Percentiles rank a stretch among this genome's conserved stretches.
phyloP scores from a whole-genome alignment of 305 asterid genomes.

The Fraxinus dipetala region DNA sequence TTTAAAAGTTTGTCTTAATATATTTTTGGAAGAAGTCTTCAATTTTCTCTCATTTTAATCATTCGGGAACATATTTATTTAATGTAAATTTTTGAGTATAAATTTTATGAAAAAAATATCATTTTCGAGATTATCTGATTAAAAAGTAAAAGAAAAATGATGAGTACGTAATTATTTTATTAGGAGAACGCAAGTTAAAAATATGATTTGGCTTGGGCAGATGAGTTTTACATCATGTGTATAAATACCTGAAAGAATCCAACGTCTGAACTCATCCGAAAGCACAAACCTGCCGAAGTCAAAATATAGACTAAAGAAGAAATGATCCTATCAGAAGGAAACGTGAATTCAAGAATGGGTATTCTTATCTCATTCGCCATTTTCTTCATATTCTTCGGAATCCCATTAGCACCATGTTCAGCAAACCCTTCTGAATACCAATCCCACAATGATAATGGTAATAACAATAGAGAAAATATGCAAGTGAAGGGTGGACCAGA shows the following conservation, averaged over 20 bases:
- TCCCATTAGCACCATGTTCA: constrained; percentile 10
- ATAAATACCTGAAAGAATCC: background rate
- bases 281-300: background rate
- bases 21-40: background rate
- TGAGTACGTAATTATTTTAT: too few species aligned
- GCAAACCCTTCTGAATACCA: constrained; percentile 8
- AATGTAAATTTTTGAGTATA: too few species aligned
- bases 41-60: too few species aligned
- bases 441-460: constrained; percentile 5
- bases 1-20: background rate
- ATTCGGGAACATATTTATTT: background rate
- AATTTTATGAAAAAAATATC: too few species aligned
- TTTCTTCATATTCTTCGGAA: constrained; percentile 24
- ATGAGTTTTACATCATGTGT: too few species aligned
- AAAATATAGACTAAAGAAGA: background rate
- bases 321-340: background rate
- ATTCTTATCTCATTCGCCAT: constrained; percentile 25
- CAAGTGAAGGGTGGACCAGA: constrained; percentile 52
- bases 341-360: constrained; percentile 11
- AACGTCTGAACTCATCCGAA: background rate
- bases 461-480: constrained; percentile 32
- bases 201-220: too few species aligned
- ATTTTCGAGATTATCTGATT: too few species aligned
- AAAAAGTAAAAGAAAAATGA: too few species aligned
- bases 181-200: too few species aligned